These are phyloP conservation scores for Metarhizium robertsii DNA, from an alignment of 2,329 filamentous ascomycete genomes.

Conservation along the genomic window DNA sequence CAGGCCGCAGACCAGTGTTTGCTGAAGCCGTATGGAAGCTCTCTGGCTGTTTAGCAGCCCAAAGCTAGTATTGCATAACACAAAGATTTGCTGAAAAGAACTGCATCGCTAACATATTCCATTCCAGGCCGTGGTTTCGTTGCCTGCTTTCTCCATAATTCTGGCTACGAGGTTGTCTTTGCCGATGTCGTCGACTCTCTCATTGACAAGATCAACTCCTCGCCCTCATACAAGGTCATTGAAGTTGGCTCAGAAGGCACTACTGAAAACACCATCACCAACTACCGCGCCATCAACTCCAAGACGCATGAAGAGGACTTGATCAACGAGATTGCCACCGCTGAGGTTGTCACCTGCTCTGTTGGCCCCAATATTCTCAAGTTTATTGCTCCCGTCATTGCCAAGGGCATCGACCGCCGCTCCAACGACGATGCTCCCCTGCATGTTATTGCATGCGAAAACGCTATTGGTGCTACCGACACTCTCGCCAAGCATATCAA, in stretches of 20 bases:
- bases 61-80: too few relatives aligned
- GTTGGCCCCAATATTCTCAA: constrained; percentile 94
- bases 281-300: constrained; percentile 96
- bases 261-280: constrained; percentile 72
- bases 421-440: constrained; percentile 56
- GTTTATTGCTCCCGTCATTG: constrained; percentile 92
- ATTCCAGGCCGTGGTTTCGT: constrained; percentile 63
- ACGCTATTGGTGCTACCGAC: constrained; percentile 90
- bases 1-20: neutral
- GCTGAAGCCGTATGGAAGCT: too few relatives aligned
- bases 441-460: constrained; percentile 95
- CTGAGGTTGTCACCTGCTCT: constrained; percentile 90
- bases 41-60: too few relatives aligned
- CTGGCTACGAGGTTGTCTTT: constrained; percentile 92
- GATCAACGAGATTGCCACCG: constrained; percentile 74
- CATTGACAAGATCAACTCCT: constrained; percentile 69
- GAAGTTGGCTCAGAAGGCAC: constrained; percentile 84
- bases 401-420: constrained; percentile 81
- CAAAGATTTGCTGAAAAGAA: neutral
- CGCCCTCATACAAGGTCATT: constrained; percentile 78
- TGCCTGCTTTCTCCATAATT: constrained; percentile 86
- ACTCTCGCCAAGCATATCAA: constrained; percentile 77
- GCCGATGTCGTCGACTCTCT: constrained; percentile 83
- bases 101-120: constrained; percentile 6
- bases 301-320: constrained; percentile 74